Evolutionary conservation across 2,329 filamentous ascomycete genomes (phyloP).

Genomic region (Calonectria henricotiae): DNA sequence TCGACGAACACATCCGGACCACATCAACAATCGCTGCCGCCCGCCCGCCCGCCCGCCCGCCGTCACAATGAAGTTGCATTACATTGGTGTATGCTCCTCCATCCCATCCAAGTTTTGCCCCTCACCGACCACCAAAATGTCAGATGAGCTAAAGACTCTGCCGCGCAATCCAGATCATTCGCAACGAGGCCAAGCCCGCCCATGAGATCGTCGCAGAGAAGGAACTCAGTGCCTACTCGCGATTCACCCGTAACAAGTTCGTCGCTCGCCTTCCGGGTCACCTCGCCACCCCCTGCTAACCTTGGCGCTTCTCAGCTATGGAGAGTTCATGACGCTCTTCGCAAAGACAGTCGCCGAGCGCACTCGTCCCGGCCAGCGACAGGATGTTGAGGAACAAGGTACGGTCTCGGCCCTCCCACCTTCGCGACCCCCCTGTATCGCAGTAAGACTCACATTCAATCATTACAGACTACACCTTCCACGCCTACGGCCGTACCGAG

Average conservation of each 20-base stretch:
- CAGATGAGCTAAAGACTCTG: constrained; percentile 47
- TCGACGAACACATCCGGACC: constrained; percentile 8
- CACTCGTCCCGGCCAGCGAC: constrained; percentile 84
- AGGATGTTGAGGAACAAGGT: constrained; percentile 89
- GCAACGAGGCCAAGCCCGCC: constrained; percentile 83
- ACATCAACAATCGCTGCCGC: constrained; percentile 4
- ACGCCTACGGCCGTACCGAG: constrained; percentile 83
- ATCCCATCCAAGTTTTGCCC: constrained; percentile 39
- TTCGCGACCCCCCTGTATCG: background rate
- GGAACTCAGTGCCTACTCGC: constrained; percentile 84
- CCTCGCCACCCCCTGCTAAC: constrained; percentile 34
- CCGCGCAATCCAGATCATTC: constrained; percentile 76
- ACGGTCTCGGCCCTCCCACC: constrained; percentile 44
- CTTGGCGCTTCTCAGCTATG: constrained; percentile 59
- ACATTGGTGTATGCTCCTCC: constrained; percentile 81
- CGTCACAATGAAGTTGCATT: constrained; percentile 85
- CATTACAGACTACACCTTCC: constrained; percentile 78
- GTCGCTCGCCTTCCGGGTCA: constrained; percentile 45
- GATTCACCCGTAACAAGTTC: constrained; percentile 83
- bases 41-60: constrained; percentile 8
- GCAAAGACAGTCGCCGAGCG: constrained; percentile 90
- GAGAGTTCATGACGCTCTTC: constrained; percentile 86
- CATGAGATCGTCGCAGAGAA: constrained; percentile 84
- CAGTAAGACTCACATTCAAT: constrained; percentile 41
- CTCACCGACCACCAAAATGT: constrained; percentile 47